Percentiles rank a stretch among this genome's conserved stretches.
Conservation (phyloP, 352 stramenopile genomes). For the Phytophthora constricta region DNA sequence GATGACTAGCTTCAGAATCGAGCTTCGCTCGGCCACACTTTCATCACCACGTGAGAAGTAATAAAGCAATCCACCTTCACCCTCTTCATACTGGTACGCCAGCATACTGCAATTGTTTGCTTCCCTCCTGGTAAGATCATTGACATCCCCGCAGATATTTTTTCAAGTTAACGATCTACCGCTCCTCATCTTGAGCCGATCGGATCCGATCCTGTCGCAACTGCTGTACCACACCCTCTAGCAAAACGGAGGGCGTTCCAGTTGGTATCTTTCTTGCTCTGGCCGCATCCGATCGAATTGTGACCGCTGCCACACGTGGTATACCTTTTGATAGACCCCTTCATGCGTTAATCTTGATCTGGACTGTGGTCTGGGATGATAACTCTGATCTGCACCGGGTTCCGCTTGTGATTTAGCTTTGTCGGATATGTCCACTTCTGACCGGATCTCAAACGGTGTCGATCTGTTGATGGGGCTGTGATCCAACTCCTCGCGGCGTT, state of each 20-base stretch:
- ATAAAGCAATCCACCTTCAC: constrained; percentile 9
- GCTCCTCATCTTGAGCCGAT: constrained; percentile 1
- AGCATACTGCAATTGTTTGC: constrained; percentile 7
- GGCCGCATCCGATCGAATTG: neutral
- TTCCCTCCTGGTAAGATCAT: neutral
- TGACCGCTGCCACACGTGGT: neutral
- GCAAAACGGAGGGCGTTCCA: neutral
- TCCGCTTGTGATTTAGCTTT: too few species aligned
- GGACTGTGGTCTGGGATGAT: too few species aligned
- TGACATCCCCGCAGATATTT: neutral
- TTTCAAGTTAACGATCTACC: constrained; percentile 9
- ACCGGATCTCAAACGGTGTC: too few species aligned
- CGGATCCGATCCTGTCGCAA: neutral
- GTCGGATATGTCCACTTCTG: too few species aligned
- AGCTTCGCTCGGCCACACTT: too few species aligned
- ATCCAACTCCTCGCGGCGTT: too few species aligned
- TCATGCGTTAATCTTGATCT: too few species aligned
- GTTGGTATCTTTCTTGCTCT: neutral
- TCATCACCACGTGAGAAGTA: too few species aligned
- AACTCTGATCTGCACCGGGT: too few species aligned
- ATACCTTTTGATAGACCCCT: too few species aligned
- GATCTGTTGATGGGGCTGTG: too few species aligned
- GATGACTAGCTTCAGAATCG: too few species aligned
- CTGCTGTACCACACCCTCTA: neutral
- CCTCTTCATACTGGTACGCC: constrained; percentile 8